Conservation (phyloP, 139 green algal genomes). For the Picochlorum sp. region DNA sequence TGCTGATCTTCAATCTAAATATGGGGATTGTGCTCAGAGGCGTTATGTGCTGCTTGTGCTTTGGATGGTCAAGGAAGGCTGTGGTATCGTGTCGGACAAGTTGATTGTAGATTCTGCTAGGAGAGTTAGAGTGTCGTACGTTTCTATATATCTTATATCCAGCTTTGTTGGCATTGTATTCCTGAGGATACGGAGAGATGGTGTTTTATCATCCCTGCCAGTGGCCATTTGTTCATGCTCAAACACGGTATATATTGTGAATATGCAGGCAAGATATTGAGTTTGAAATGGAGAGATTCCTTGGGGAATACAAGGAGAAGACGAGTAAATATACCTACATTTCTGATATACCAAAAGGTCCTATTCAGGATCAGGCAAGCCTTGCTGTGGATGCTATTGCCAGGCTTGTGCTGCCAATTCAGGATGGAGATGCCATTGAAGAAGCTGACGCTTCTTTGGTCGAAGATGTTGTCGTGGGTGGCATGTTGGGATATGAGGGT, state of each 20-base stretch:
- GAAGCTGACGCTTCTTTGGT: conserved; percentile 12
- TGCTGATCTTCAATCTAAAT: conserved; percentile 41
- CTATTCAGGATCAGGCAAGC: conserved; percentile 6
- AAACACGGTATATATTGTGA: background rate
- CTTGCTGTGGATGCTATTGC: conserved; percentile 26
- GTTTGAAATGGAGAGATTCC: conserved; percentile 73
- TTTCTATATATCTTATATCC: background rate
- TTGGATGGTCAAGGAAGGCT: conserved; percentile 57
- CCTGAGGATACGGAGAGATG: too few species aligned
- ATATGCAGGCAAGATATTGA: conserved; percentile 58
- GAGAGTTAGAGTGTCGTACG: conserved; percentile 38
- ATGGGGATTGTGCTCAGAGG: conserved; percentile 48
- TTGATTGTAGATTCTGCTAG: conserved; percentile 44
- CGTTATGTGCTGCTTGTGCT: conserved; percentile 52
- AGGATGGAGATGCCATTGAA: conserved; percentile 18
- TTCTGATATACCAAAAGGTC: conserved; percentile 8
- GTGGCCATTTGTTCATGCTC: too few species aligned
- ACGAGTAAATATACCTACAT: conserved; percentile 17
- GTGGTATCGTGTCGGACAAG: conserved; percentile 47
- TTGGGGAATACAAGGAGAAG: background rate
- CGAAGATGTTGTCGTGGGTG: conserved; percentile 9
- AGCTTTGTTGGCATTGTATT: too few species aligned
- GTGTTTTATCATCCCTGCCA: too few species aligned
- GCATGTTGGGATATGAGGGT: conserved; percentile 9
- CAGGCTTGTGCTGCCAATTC: conserved; percentile 13